Conservation (phyloP, 2,329 filamentous ascomycete genomes). For the Fusarium xylarioides region DNA sequence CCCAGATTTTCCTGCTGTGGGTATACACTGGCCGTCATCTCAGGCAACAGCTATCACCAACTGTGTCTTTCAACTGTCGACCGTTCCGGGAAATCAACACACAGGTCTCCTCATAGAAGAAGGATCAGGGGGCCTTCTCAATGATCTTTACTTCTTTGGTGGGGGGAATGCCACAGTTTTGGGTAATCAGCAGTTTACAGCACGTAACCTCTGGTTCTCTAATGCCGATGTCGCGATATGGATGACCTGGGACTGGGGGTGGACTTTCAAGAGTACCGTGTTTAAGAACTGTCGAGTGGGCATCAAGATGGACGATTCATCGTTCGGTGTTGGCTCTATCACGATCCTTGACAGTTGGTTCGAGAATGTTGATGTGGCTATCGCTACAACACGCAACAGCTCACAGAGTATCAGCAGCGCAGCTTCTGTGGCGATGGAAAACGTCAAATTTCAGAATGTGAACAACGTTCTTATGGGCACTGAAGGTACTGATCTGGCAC, state of each 20-base stretch:
- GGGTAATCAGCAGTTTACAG: constrained; percentile 78
- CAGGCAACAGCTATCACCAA: constrained; percentile 70
- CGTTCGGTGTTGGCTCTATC: constrained; percentile 73
- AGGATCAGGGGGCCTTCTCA: constrained; percentile 72
- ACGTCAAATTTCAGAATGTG: constrained; percentile 52
- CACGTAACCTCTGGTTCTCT: constrained; percentile 73
- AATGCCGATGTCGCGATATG: constrained; percentile 72
- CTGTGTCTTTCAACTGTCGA: constrained; percentile 63
- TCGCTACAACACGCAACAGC: constrained; percentile 66
- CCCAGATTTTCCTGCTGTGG: constrained; percentile 55
- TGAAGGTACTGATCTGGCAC: constrained; percentile 29
- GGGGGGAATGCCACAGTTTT: constrained; percentile 66
- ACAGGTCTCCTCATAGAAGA: constrained; percentile 70
- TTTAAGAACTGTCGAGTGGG: constrained; percentile 72
- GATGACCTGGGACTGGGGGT: constrained; percentile 81
- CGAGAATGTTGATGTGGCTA: constrained; percentile 70
- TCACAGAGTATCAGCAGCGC: constrained; percentile 47
- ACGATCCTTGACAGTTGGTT: constrained; percentile 79
- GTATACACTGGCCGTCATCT: constrained; percentile 74
- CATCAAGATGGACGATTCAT: constrained; percentile 69
- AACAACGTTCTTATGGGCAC: constrained; percentile 43
- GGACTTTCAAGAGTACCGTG: constrained; percentile 73
- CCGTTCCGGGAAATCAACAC: constrained; percentile 57
- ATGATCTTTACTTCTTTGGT: constrained; percentile 75
- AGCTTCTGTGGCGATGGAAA: constrained; percentile 59